Evolutionary conservation across 1,284 basidiomycete species (phyloP), one percentile per base, ranked within the genome.

Genomic region (Trametes sp.): DNA sequence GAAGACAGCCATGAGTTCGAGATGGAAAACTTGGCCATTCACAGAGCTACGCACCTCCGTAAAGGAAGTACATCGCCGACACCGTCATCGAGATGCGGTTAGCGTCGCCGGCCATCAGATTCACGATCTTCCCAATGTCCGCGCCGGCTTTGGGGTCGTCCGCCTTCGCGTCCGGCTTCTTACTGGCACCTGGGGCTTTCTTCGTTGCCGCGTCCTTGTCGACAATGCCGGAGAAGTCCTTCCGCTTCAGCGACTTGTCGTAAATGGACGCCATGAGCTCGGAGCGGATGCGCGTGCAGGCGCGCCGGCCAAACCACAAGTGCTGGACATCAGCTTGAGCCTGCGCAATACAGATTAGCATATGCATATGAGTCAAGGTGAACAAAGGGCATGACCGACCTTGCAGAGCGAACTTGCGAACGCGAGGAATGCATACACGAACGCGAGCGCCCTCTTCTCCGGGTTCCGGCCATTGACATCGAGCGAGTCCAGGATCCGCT

Each of bases 181-280:
- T 57, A 10, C 67, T 66, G 51, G 73, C 70, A 5, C 57, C 68
- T 44, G 72, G 73, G 42, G 71, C 72, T 8, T 69, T 81, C 69
- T 79, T 85, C n/a, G 55, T 50, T 66, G 56, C 69, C 7, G 64
- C 66, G 36, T 82, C 79, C 69, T 78, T 76, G 50, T 87, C 82
- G 1, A 92, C 79, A 28, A 94, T 82, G 0, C 94, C 95, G 0
- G 92, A 92, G 61, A 90, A 89, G 74, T 98, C 95, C 72, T 89
- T 91, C 28, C 94, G 82, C 73, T 91, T 91, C 44, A 98, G 79
- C 0, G 95, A 90, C 75, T 98, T 98, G 74, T 95, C 92, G 72
- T 96, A 98, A 57, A 98, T 92, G 0, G 91, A 81, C 0, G 91
- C 84, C 82, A 92, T 94, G 16, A 96, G 82, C 75, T 91, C 88